Percentiles rank a stretch among this genome's conserved stretches.
Conservation (phyloP, 129 eudicot genomes). For the Sambucus nigra region DNA sequence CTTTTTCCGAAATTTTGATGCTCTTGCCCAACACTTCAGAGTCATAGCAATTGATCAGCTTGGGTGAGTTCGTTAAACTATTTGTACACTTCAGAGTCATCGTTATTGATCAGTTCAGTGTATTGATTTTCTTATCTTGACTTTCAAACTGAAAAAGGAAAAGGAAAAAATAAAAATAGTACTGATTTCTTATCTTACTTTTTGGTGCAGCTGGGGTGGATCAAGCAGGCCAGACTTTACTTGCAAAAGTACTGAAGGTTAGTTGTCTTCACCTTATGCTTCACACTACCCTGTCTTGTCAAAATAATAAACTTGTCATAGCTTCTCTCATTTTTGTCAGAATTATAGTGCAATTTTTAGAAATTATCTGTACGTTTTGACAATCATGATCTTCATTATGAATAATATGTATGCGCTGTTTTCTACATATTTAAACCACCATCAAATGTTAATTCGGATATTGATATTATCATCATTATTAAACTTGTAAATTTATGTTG, state of each 20-base stretch:
- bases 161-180: no score
- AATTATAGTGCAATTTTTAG: background rate
- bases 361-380: background rate
- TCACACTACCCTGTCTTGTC: background rate
- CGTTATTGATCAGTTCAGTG: conserved; percentile 62
- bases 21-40: conserved; percentile 69
- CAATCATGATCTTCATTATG: no score
- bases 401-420: background rate
- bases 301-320: background rate
- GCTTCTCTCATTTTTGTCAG: no score
- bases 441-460: no score
- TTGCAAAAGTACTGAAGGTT: conserved; percentile 97
- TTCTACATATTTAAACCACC: background rate
- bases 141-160: background rate
- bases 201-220: conserved; percentile 90
- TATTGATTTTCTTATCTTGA: background rate
- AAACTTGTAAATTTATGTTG: no score
- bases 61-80: conserved; percentile 43
- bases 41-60: conserved; percentile 93
- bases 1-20: conserved; percentile 92
- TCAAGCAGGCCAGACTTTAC: conserved; percentile 98
- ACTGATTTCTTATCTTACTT: background rate
- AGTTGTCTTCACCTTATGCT: conserved; percentile 16
- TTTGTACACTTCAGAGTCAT: conserved; percentile 69
- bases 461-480: no score